Evolutionary conservation across 306 rosid genomes (phyloP), one percentile per base, ranked within the genome.

Genomic region (Fragaria ananassa): DNA sequence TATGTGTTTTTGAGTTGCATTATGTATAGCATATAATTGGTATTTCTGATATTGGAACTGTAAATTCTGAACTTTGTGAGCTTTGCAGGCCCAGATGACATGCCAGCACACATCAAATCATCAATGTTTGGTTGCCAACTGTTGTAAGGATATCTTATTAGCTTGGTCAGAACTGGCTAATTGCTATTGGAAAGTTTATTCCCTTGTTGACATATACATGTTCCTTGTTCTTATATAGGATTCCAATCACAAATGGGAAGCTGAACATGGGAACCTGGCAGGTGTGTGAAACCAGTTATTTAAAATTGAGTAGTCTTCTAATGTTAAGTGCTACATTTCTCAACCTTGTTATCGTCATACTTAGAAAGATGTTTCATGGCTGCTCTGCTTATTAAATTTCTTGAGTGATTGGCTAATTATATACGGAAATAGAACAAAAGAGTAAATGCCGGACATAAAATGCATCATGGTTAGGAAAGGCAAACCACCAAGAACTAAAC

Each of bases 261-360:
- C 90, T 95, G 58, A 95, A 95, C 87, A 84, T 92, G 97, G 98
- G 98, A 70, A 92, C 97, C 35, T 95, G 97, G 98, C 97, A 95
- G 94, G 98, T 94, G 85, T 53, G 58, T 41, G 8, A 71, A n/a
- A 57, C 34, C 68, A 41, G 49, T 68, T 11, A 34, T 34, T 70
- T n/a, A 53, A 10, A 19, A 12, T 76, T 29, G 7, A 17, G 29
- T 23, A 25, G 44, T 57, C 57, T 39, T 39, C 39, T 14, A 51
- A 18, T 50, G 29, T 25, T 35, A 51, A 31, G 9, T 27, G 53
- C 76, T 56, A 45, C 19, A 57, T 42, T 27, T 56, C 68, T 14
- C 68, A 41, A 42, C 19, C 54, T 42, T 73, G 15, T 23, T 7
- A 15, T 41, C 2, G 3, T 45, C 37, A 11, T 54, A 5, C 46